Base-by-base conservation (phyloP, 352 stramenopile genomes). In the Pythium apleroticum region DNA sequence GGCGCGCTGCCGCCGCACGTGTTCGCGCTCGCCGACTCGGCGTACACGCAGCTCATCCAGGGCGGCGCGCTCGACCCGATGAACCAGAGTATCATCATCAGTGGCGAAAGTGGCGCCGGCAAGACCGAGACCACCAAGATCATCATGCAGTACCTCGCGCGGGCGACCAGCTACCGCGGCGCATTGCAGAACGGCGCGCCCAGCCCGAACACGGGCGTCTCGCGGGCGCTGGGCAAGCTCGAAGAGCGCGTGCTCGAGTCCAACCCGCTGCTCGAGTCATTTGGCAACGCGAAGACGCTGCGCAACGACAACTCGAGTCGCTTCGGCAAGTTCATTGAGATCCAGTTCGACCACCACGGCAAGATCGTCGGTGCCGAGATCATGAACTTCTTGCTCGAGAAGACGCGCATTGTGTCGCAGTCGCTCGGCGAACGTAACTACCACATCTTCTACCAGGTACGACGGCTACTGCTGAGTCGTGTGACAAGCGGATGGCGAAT, bases 251-350 rank as follows among this genome's bases (percentile, higher is more conserved):
- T 97, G 49, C 73, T 97, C 20, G 83, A 96, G 62, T 93, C 87
- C 43, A 97, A 97, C 54, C 89, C 89, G 43, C 54, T 97, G 64
- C 77, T 97, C 15, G 89, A 97, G 59, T 95, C 85, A 14, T 97
- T 97, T 69, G 89, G 89, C 50, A 97, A 97, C 61, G 89, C 89
- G 50, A 96, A 98, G 76, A 99, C 97, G 19, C 73, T 98, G 54
- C 80, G 97, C 35, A 99, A 99, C 71, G 96, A 99, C 75, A 99
- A 99, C 70, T 98, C 89, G 24, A 97, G 83, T 77, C 84, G 97
- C 60, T 99, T 99, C 70, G 97, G 97, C 50, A 99, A 99, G 77
- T 98, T 98, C 63, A 98, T 99, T 55, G 92, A 98, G 77, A 98
- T 99, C 68, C 87, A 93, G 52, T 99, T 99, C 72, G 89, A 96